Evolutionary conservation across 495 filamentous ascomycete species (phyloP).

Genomic region (Lentithecium fluviatile): DNA sequence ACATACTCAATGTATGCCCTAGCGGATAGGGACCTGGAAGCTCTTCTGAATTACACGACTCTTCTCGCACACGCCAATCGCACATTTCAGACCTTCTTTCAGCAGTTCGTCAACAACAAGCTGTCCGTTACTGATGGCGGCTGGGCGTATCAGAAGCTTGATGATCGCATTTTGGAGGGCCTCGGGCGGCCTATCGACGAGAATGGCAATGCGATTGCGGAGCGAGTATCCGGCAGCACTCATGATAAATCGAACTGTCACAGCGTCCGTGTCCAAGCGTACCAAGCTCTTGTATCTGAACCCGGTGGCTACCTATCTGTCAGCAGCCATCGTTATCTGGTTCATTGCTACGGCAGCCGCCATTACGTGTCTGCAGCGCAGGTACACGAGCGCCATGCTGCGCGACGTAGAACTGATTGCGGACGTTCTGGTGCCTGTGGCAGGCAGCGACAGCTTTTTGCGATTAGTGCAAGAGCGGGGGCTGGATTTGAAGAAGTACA

Average conservation of each 20-base stretch:
- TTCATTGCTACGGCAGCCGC: conserved; percentile 1
- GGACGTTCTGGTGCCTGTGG: conserved; percentile 8
- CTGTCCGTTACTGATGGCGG: not conserved
- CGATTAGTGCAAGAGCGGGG: not conserved
- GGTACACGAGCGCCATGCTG: conserved; percentile 2
- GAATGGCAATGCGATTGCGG: not conserved
- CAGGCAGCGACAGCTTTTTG: conserved; percentile 13
- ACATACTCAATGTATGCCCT: conserved; percentile 9
- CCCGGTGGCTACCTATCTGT: conserved; percentile 2
- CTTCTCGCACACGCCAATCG: not conserved
- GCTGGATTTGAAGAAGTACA: not conserved
- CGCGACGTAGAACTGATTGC: conserved; percentile 3
- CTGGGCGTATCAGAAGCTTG: conserved; percentile 4
- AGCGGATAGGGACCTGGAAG: not conserved
- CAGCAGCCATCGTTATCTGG: conserved; percentile 6
- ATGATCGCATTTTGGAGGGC: not conserved
- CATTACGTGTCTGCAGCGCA: not conserved
- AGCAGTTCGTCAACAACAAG: conserved; percentile 8
- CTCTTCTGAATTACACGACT: not conserved
- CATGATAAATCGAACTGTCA: conserved; percentile 6
- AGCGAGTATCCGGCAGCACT: conserved; percentile 1
- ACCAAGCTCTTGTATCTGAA: conserved; percentile 8
- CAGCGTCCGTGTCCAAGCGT: not conserved
- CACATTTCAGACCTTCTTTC: conserved; percentile 3
- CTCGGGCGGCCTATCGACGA: not conserved